phyloP scores from a whole-genome alignment of 1,139 yeast genomes.

The Yamadazyma songkhlaensis region DNA sequence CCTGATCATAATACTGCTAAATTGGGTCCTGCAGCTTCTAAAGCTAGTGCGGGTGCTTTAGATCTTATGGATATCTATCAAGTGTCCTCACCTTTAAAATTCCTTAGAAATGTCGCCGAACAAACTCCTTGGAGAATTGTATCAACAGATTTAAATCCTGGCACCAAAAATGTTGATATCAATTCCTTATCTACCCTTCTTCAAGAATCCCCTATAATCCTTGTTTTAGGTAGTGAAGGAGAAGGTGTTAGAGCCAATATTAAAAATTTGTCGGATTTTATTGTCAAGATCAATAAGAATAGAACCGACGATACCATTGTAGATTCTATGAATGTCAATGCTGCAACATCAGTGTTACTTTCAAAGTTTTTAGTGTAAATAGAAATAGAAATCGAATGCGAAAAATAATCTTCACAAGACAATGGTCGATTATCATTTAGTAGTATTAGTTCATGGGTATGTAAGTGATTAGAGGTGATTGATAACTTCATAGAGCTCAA shows the following conservation, averaged over 20 bases:
- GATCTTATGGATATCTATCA: slow-evolving; percentile 67
- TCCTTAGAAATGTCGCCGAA: slow-evolving; percentile 55
- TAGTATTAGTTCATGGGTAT: slow-evolving; percentile 74
- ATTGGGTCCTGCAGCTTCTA: slow-evolving; percentile 72
- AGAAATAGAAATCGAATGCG: slow-evolving; percentile 1
- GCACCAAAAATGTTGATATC: slow-evolving; percentile 38
- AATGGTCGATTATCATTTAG: slow-evolving; percentile 48
- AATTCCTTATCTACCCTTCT: slow-evolving; percentile 44
- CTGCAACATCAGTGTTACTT: slow-evolving; percentile 73
- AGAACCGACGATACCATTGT: slow-evolving; percentile 42
- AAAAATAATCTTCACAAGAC: not conserved
- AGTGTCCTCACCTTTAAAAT: slow-evolving; percentile 54
- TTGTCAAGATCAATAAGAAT: slow-evolving; percentile 46
- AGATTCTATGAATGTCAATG: slow-evolving; percentile 87
- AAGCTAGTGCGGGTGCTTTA: slow-evolving; percentile 86
- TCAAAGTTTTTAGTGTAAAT: slow-evolving; percentile 6
- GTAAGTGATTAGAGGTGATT: slow-evolving; percentile 15
- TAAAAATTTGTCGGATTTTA: slow-evolving; percentile 59
- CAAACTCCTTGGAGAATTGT: slow-evolving; percentile 65
- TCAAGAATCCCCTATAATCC: slow-evolving; percentile 54
- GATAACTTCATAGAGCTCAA: not conserved
- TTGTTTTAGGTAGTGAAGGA: slow-evolving; percentile 86
- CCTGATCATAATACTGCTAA: slow-evolving; percentile 74
- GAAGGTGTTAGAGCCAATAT: slow-evolving; percentile 71
- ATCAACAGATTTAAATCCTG: slow-evolving; percentile 39